phyloP scores from a whole-genome alignment of 2,329 filamentous ascomycete genomes.

The Diplodia intermedia region DNA sequence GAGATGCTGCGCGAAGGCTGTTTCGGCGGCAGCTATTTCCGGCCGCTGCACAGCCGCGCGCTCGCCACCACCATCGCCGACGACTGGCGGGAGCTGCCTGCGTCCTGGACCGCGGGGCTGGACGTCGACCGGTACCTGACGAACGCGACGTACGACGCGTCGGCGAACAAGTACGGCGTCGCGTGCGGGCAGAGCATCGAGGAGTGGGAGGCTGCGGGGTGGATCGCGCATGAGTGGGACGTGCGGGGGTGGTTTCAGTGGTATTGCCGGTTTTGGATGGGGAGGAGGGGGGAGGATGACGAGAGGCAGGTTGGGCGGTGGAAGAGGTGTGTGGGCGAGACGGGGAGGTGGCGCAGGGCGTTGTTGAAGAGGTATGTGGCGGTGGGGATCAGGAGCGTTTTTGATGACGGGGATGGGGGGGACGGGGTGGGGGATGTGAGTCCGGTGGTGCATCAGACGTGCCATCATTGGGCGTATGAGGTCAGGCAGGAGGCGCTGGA shows the following conservation, averaged over 20 bases:
- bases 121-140: slow-evolving; percentile 51
- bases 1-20: slow-evolving; percentile 60
- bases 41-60: slow-evolving; percentile 54
- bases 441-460: slow-evolving; percentile 64
- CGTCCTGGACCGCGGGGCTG: slow-evolving; percentile 53
- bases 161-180: slow-evolving; percentile 62
- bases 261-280: slow-evolving; percentile 62
- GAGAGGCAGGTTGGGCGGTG: slow-evolving; percentile 60
- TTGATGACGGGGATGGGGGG: slow-evolving; percentile 53
- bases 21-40: slow-evolving; percentile 62
- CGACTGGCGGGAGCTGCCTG: slow-evolving; percentile 58
- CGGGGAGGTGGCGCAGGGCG: slow-evolving; percentile 59
- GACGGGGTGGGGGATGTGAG: slow-evolving; percentile 55
- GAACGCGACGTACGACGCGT: slow-evolving; percentile 53
- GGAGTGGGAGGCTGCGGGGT: slow-evolving; percentile 62
- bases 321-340: slow-evolving; percentile 61
- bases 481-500: slow-evolving; percentile 59
- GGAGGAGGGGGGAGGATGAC: slow-evolving; percentile 60
- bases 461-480: slow-evolving; percentile 64
- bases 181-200: slow-evolving; percentile 62
- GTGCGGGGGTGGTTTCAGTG: slow-evolving; percentile 65
- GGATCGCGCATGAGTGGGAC: slow-evolving; percentile 62
- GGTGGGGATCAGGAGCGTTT: slow-evolving; percentile 58
- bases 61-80: slow-evolving; percentile 53
- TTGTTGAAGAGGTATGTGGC: slow-evolving; percentile 60